phyloP scores from a whole-genome alignment of 1,139 yeast genomes.

The Taphrina betulina region DNA sequence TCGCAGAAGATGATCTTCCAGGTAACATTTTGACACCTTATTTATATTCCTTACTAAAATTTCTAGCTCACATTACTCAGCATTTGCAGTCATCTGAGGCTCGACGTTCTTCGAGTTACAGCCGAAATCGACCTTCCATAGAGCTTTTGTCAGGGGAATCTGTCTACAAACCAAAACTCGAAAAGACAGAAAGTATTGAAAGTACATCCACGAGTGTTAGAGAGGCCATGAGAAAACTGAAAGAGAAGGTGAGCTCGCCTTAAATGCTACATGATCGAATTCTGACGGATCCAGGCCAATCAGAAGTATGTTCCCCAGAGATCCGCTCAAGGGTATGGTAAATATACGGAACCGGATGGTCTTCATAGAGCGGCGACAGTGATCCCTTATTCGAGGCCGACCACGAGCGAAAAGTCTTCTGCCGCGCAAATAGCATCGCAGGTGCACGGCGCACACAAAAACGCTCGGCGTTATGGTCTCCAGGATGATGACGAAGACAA shows the following conservation, averaged over 20 bases:
- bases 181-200: conserved; percentile 10
- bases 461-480: conserved; percentile 10
- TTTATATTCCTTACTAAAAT: neutral
- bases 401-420: neutral
- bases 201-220: conserved; percentile 21
- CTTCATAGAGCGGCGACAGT: conserved; percentile 24
- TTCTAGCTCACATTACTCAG: conserved; percentile 14
- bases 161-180: neutral
- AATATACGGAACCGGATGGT: conserved; percentile 22
- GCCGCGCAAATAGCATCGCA: neutral
- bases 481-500: neutral
- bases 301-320: conserved; percentile 25
- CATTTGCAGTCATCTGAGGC: conserved; percentile 21
- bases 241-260: conserved; percentile 10
- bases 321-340: conserved; percentile 29
- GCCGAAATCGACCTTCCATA: conserved; percentile 5
- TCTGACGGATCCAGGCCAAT: conserved; percentile 2
- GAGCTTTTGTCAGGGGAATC: neutral
- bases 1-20: conserved; percentile 25
- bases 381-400: conserved; percentile 7
- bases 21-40: neutral
- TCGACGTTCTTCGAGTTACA: conserved; percentile 23
- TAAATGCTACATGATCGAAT: too few species aligned
- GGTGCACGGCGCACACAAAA: neutral
- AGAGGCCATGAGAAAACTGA: conserved; percentile 27